Conservation (phyloP, 805 yeast species). For the Candida sithepensis region DNA sequence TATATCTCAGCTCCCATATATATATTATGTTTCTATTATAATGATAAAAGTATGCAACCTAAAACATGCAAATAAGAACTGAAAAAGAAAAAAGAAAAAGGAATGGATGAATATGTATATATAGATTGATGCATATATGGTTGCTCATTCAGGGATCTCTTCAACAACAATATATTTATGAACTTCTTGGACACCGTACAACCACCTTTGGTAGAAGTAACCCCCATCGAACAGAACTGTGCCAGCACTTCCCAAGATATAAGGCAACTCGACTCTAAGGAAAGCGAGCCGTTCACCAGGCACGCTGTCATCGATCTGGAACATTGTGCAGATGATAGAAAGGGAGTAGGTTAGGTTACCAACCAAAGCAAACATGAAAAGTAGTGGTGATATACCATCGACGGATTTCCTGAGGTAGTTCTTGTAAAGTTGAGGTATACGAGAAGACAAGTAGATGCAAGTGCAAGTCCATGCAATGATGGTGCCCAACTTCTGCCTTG, state of each 20-base stretch:
- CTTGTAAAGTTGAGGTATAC: conserved; percentile 81
- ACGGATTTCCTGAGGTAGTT: conserved; percentile 79
- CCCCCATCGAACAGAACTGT: conserved; percentile 73
- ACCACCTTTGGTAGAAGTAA: conserved; percentile 60
- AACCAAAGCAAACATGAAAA: conserved; percentile 72
- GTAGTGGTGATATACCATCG: conserved; percentile 76
- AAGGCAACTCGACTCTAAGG: conserved; percentile 71
- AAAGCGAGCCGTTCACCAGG: conserved; percentile 42
- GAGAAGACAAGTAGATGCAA: conserved; percentile 64
- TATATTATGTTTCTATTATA: neutral
- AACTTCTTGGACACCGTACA: conserved; percentile 21
- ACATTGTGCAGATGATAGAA: conserved; percentile 67
- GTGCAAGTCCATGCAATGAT: conserved; percentile 79
- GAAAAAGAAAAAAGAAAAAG: neutral
- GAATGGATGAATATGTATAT: neutral
- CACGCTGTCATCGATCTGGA: conserved; percentile 37
- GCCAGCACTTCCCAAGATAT: conserved; percentile 80
- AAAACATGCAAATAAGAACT: neutral
- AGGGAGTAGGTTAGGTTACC: conserved; percentile 77
- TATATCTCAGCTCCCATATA: too few species aligned
- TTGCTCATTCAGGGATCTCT: neutral
- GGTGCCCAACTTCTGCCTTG: conserved; percentile 25
- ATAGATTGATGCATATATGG: too few species aligned
- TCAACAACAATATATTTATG: conserved; percentile 15
- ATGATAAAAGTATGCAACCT: neutral